These are phyloP conservation scores for Pestalotiopsis sp. DNA, from an alignment of 2,329 filamentous ascomycete genomes.

Conservation along the genomic window DNA sequence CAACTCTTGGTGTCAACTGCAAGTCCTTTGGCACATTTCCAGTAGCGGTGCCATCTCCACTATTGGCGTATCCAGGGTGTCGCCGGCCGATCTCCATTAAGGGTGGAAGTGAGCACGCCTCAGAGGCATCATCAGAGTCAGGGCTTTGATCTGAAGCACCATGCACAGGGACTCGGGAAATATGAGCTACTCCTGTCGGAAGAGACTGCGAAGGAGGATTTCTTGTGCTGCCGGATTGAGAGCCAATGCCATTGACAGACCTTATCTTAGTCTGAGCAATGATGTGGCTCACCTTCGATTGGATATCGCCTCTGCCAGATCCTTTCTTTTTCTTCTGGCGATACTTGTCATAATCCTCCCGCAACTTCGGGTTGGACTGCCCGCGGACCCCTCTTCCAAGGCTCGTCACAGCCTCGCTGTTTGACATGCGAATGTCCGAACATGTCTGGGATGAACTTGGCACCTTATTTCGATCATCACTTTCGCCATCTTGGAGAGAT, in stretches of 20 bases:
- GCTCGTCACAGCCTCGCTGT: not conserved
- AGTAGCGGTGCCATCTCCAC: too few relatives aligned
- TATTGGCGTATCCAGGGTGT: too few relatives aligned
- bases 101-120: too few relatives aligned
- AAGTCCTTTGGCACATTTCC: too few relatives aligned
- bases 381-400: not conserved
- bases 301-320: not conserved
- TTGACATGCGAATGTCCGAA: not conserved
- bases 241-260: not conserved
- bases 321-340: not conserved
- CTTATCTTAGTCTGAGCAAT: not conserved
- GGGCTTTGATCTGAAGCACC: not conserved
- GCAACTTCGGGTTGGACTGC: not conserved
- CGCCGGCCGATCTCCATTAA: too few relatives aligned
- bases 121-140: not conserved
- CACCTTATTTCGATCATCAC: too few relatives aligned
- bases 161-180: not conserved
- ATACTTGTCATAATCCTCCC: not conserved
- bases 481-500: too few relatives aligned
- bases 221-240: not conserved
- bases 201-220: not conserved
- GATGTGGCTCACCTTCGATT: not conserved
- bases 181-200: not conserved
- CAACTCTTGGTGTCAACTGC: too few relatives aligned
- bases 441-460: too few relatives aligned